Percentiles rank a stretch among this genome's conserved stretches.
Evolutionary conservation across 768 basidiomycete genomes (phyloP).

Genomic region (Russula griseocarnosa): DNA sequence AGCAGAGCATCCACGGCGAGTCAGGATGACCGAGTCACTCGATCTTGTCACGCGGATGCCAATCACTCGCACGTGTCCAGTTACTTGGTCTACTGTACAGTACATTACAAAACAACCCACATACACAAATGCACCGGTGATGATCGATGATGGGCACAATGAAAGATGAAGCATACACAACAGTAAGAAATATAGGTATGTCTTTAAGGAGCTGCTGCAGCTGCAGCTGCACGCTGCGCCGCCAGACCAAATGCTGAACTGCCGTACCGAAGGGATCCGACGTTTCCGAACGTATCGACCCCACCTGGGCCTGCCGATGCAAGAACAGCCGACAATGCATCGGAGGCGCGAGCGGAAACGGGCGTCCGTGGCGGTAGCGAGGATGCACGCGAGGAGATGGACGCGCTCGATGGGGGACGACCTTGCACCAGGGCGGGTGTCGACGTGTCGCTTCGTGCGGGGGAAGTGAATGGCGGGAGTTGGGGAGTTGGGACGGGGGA

Average conservation of each 20-base stretch:
- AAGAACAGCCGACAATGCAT: conserved; percentile 14
- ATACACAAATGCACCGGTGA: too few relatives aligned
- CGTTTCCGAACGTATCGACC: conserved; percentile 27
- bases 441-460: conserved; percentile 15
- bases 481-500: conserved; percentile 40
- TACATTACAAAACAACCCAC: not conserved
- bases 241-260: conserved; percentile 11
- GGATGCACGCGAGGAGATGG: conserved; percentile 23
- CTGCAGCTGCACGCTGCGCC: conserved; percentile 17
- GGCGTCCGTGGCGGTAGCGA: conserved; percentile 27
- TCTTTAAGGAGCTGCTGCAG: not conserved
- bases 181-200: not conserved
- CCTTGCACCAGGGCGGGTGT: conserved; percentile 25
- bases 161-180: not conserved
- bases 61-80: too few relatives aligned
- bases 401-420: conserved; percentile 18
- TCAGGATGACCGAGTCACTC: not conserved
- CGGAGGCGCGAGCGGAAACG: conserved; percentile 16
- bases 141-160: not conserved
- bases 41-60: too few relatives aligned
- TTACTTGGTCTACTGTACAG: too few relatives aligned
- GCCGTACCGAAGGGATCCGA: conserved; percentile 25
- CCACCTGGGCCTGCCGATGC: conserved; percentile 16
- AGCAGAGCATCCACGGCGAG: conserved; percentile 6
- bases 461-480: conserved; percentile 28